These are phyloP conservation scores for Penicillium bialowiezense DNA, from an alignment of 495 filamentous ascomycete genomes.

Conservation along the genomic window DNA sequence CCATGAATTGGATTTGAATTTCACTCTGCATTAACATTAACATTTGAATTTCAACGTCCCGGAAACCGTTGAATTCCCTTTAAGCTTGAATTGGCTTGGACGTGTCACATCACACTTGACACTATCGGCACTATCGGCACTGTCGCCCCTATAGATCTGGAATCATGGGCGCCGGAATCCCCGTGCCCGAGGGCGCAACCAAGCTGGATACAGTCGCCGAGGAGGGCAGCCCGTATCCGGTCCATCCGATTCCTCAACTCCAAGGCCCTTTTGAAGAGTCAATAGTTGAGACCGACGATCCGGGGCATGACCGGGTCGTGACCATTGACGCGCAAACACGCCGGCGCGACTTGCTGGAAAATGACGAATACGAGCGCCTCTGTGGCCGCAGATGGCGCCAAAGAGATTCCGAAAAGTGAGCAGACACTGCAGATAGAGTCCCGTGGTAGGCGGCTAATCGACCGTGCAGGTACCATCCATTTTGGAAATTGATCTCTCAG, in stretches of 20 bases:
- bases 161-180: too few species aligned
- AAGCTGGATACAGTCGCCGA: not conserved
- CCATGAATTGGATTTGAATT: too few species aligned
- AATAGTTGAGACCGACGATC: conserved; percentile 60
- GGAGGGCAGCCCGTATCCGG: conserved; percentile 39
- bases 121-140: too few species aligned
- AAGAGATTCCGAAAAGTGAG: conserved; percentile 55
- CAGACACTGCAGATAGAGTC: too few species aligned
- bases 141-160: too few species aligned
- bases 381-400: conserved; percentile 73
- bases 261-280: conserved; percentile 94
- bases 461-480: conserved; percentile 62
- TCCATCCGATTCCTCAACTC: conserved; percentile 79
- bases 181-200: not conserved
- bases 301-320: conserved; percentile 47
- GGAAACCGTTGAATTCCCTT: too few species aligned
- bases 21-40: too few species aligned
- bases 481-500: conserved; percentile 88
- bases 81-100: not conserved
- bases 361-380: conserved; percentile 58
- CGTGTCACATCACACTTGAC: too few species aligned
- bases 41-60: too few species aligned
- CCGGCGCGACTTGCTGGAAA: conserved; percentile 66
- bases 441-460: too few species aligned
- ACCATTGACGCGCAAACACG: conserved; percentile 63